A percentile compares a stretch with the other conserved stretches of the same genome.
These are phyloP conservation scores for Phytophthora sp. DNA, from an alignment of 352 stramenopile genomes.

Conservation along the genomic window DNA sequence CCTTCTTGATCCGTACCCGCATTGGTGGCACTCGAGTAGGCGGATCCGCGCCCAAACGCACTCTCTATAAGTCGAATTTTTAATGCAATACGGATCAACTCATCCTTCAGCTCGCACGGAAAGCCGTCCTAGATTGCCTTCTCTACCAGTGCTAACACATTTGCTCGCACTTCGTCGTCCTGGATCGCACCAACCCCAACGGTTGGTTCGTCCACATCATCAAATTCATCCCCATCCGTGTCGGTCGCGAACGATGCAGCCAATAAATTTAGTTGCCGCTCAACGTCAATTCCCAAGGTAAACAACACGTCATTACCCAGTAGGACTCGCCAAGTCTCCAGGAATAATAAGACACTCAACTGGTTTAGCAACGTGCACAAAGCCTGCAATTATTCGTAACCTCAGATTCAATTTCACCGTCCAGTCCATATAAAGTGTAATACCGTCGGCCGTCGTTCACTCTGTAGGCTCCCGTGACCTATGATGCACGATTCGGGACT, in stretches of 20 bases:
- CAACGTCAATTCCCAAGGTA: constrained; percentile 14
- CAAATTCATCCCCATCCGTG: constrained; percentile 10
- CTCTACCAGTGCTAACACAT: not conserved
- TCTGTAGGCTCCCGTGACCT: not conserved
- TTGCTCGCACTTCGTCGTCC: not conserved
- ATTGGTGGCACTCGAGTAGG: constrained; percentile 27
- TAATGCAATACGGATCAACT: constrained; percentile 2
- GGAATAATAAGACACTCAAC: constrained; percentile 28
- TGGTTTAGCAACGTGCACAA: constrained; percentile 12
- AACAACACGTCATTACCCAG: constrained; percentile 24
- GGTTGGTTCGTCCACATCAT: constrained; percentile 6
- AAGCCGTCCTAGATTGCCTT: constrained; percentile 6
- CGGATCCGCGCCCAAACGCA: constrained; percentile 26
- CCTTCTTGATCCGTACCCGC: constrained; percentile 26
- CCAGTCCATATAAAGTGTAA: constrained; percentile 8
- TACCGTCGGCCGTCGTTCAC: constrained; percentile 13
- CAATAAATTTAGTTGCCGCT: constrained; percentile 10
- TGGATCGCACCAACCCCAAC: not conserved
- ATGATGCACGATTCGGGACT: not conserved
- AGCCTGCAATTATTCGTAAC: constrained; percentile 7
- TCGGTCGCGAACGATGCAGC: constrained; percentile 1
- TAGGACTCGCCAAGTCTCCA: constrained; percentile 8
- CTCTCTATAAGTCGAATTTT: constrained; percentile 12
- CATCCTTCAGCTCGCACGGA: not conserved
- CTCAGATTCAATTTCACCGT: constrained; percentile 15